Percentiles rank a stretch among this genome's conserved stretches.
phyloP scores from a whole-genome alignment of 352 stramenopile species.

The Pythium dissimile region DNA sequence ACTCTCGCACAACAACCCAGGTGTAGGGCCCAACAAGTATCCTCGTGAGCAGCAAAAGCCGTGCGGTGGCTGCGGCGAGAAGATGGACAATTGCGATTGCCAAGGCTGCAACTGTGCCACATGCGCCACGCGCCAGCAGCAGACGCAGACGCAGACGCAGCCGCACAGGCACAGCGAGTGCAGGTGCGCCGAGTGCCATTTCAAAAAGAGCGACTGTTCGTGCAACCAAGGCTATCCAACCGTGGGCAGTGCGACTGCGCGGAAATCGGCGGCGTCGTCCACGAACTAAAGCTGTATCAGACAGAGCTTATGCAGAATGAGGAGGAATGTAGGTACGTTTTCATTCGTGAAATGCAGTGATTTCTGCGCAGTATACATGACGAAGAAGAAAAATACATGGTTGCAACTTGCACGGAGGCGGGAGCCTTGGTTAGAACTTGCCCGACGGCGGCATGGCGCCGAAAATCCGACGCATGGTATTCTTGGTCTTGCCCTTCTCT shows the following conservation, averaged over 20 bases:
- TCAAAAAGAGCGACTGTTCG: conserved; percentile 8
- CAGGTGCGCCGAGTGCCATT: conserved; percentile 4
- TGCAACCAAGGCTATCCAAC: not conserved
- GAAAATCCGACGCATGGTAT: not conserved
- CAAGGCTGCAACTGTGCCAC: conserved; percentile 10
- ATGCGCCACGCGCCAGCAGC: conserved; percentile 17
- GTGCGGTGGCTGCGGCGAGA: conserved; percentile 2
- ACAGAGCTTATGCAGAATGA: no score
- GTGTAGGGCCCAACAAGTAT: no score
- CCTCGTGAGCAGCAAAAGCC: not conserved
- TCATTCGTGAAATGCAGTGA: no score
- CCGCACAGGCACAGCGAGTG: conserved; percentile 7
- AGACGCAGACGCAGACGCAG: no score
- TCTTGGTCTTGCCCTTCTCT: not conserved
- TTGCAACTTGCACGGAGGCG: no score
- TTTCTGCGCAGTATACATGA: no score
- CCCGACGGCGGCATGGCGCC: not conserved
- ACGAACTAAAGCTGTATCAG: no score
- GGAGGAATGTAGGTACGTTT: no score
- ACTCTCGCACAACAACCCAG: no score
- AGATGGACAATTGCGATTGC: not conserved
- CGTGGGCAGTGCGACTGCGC: not conserved
- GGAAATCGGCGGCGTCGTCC: not conserved
- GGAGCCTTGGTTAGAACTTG: not conserved
- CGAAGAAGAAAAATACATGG: no score